Evolutionary conservation across 2,329 filamentous ascomycete species (phyloP), one percentile per base, ranked within the genome.

Genomic region (Exophiala sp.): DNA sequence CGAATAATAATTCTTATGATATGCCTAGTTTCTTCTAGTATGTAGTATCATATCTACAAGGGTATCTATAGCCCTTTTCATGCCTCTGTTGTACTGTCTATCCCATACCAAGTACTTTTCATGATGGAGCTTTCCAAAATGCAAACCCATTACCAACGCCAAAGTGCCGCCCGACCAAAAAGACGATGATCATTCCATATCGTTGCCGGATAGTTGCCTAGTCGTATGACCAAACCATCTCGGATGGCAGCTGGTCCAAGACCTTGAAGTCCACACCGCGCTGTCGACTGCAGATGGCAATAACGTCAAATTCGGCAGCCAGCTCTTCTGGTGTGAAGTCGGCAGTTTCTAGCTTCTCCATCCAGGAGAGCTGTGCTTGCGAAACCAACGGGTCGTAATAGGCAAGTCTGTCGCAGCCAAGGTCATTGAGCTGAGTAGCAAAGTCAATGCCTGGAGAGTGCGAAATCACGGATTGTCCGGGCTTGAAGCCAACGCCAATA

Each of bases 271-370:
- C 52, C 11, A 54, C 47, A 34, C 52, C 46, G 6, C 40, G 46
- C 34, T 54, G 52, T 36, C 47, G 41, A 12, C 14, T 55, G 74
- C 75, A 7, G 65, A 68, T 18, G 75, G 75, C 4, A 57, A 78
- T 57, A 72, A 77, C 5, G 66, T 78, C 5, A 74, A 78, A 64
- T 72, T 77, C 39, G 73, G 72, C 55, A 14, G 47, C 46, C 14
- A 54, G 14, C 11, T 50, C 46, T 12, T 43, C 24, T 8, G 42
- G n/a, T 16, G 24, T 54, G 47, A 54, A 54, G 10, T 29, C 46
- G 14, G 34, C 52, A 11, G 50, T 47, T n/a, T 55, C 52, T 10
- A 58, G 51, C 52, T 55, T 58, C 40, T 58, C 55, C 52, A 58
- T 58, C 55, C 51, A 58, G 3, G 46, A 42, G 12, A 58, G 20